Evolutionary conservation across 805 yeast genomes (phyloP).

Genomic region (Blastobotrys chiropterorum): DNA sequence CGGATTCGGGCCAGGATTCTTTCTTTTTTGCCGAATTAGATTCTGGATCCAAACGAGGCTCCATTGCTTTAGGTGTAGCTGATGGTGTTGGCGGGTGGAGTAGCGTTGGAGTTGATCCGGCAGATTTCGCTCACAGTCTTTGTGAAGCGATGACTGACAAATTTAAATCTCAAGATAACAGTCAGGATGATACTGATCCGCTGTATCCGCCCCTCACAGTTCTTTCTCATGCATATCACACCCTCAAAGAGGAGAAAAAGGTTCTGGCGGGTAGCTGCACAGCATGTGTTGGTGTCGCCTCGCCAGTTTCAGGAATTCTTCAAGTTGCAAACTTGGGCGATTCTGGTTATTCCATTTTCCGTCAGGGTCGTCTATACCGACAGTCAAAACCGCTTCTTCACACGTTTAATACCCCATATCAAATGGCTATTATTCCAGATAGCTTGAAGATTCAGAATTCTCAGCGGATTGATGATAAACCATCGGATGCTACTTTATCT

Average conservation of each 20-base stretch:
- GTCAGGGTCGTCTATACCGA: constrained; percentile 53
- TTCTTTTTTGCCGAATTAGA: constrained; percentile 1
- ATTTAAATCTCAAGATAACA: constrained; percentile 27
- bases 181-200: constrained; percentile 7
- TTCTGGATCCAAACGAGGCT: constrained; percentile 8
- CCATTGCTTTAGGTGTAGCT: constrained; percentile 36
- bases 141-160: constrained; percentile 47
- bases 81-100: constrained; percentile 99
- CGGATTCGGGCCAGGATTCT: constrained; percentile 7
- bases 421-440: constrained; percentile 76
- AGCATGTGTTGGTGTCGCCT: constrained; percentile 71
- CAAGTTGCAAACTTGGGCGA: constrained; percentile 83
- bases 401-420: constrained; percentile 88
- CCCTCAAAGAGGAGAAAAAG: constrained; percentile 45
- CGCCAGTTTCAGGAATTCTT: constrained; percentile 44
- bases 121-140: constrained; percentile 77
- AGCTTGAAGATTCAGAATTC: constrained; percentile 39
- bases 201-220: constrained; percentile 1
- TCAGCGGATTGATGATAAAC: constrained; percentile 45
- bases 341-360: constrained; percentile 86
- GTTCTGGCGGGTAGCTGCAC: constrained; percentile 93
- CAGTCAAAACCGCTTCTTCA: constrained; percentile 77
- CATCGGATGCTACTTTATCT: constrained; percentile 62
- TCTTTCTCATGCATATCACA: constrained; percentile 33
- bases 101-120: constrained; percentile 83